A percentile compares a stretch with the other conserved stretches of the same genome.
Conservation (phyloP, 208 protist genomes). For the Trypanosoma avium region DNA sequence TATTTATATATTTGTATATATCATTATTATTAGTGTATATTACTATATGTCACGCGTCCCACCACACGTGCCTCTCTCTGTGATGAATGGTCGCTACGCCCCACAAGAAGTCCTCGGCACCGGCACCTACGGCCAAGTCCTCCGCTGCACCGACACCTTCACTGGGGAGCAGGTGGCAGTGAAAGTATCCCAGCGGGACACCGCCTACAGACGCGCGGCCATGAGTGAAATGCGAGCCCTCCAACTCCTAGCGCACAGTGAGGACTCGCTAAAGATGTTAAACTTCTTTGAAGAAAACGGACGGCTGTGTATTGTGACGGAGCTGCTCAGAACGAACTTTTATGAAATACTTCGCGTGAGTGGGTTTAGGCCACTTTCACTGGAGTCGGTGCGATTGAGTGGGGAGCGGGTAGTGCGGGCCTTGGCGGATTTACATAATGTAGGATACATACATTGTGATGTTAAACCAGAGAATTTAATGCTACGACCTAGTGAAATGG, state of each 20-base stretch:
- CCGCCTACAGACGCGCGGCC: constrained; percentile 78
- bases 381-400: constrained; percentile 57
- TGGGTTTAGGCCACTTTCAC: constrained; percentile 52
- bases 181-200: constrained; percentile 81
- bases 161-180: constrained; percentile 73
- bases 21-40: constrained; percentile 1
- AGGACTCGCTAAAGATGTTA: constrained; percentile 50
- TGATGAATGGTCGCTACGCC: constrained; percentile 56
- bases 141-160: constrained; percentile 85
- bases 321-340: constrained; percentile 75
- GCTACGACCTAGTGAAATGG: constrained; percentile 35
- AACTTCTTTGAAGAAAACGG: constrained; percentile 79
- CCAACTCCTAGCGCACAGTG: constrained; percentile 38
- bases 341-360: constrained; percentile 61
- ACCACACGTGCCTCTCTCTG: too few relatives aligned
- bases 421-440: constrained; percentile 58
- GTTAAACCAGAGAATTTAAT: constrained; percentile 97
- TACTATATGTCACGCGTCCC: too few relatives aligned
- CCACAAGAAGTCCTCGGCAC: constrained; percentile 77
- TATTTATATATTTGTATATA: constrained; percentile 10
- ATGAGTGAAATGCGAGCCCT: constrained; percentile 80
- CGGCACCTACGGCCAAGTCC: constrained; percentile 92
- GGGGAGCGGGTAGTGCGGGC: constrained; percentile 48
- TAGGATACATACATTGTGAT: constrained; percentile 96
- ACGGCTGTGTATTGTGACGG: constrained; percentile 83